phyloP scores from a whole-genome alignment of 2,329 filamentous ascomycete species.

The Teratosphaeriaceae sp. region DNA sequence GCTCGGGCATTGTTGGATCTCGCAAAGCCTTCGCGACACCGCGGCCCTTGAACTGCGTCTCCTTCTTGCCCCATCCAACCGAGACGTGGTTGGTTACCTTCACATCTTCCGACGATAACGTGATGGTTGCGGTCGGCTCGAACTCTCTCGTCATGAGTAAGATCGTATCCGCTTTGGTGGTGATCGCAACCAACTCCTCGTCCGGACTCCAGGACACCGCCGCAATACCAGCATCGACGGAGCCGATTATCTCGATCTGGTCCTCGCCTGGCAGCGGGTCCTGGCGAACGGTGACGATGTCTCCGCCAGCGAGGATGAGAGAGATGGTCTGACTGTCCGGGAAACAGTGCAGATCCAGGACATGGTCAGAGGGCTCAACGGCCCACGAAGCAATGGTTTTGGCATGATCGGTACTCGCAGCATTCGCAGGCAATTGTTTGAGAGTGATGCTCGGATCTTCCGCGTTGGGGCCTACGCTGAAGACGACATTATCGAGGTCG shows the following conservation, averaged over 20 bases:
- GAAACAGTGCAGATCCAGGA: conserved; percentile 79
- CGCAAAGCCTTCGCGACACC: conserved; percentile 68
- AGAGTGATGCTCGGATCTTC: conserved; percentile 68
- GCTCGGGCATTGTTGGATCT: conserved; percentile 92
- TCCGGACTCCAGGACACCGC: conserved; percentile 93
- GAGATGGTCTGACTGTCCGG: conserved; percentile 71
- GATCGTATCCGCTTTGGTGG: conserved; percentile 70
- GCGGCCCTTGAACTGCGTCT: conserved; percentile 88
- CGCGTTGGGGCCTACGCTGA: conserved; percentile 73
- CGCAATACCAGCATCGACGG: conserved; percentile 84
- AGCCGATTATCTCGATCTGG: conserved; percentile 90
- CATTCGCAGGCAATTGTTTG: conserved; percentile 43
- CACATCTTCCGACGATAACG: conserved; percentile 70
- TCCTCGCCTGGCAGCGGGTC: conserved; percentile 59
- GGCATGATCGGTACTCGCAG: conserved; percentile 35
- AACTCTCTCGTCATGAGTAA: conserved; percentile 92
- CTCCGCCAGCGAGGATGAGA: conserved; percentile 79
- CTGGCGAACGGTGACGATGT: conserved; percentile 81
- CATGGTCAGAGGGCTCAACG: conserved; percentile 72
- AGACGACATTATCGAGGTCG: conserved; percentile 77
- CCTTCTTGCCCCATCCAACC: conserved; percentile 96
- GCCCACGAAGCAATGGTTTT: conserved; percentile 75
- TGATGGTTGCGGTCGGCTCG: conserved; percentile 70
- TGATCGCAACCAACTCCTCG: conserved; percentile 79
- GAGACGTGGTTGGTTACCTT: conserved; percentile 83